Base-by-base conservation (phyloP, 2,329 filamentous ascomycete genomes). In the Furcasterigmium furcatum region DNA sequence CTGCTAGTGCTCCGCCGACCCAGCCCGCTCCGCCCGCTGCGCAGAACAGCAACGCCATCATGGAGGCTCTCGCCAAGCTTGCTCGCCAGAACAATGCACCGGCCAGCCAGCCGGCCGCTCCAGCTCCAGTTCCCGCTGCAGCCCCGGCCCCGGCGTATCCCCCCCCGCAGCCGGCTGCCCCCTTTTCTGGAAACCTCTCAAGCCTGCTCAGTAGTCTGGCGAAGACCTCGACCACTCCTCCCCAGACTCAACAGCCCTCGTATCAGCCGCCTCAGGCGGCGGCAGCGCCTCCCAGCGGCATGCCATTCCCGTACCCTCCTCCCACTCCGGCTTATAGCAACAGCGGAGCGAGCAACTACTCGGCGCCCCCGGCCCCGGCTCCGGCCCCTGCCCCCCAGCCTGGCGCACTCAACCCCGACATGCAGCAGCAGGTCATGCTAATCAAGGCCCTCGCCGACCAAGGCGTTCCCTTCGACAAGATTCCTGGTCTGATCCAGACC, bases 1-100 rank as follows among this genome's bases (percentile, higher is more conserved):
- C 20, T 41, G 38, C 53, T 49, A 55, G 60, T 50, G 57, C 58
- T 44, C 59, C 58, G 34, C 54, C 68, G 45, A 70, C 75, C 20
- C 34, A 18, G 34, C 60, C 64, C 8, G 55, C 61, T 43, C 60
- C 59, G 40, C 59, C 67, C 48, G 62, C 60, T 51, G 65, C 75
- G 46, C 75, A 73, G 36, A 67, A 62, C 45, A 66, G 73, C 50
- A 66, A 72, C 50, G 85, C 82, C 53, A 91, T 94, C 56, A 75
- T 91, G 66, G 87, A 88, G 62, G 86, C 86, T 38, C 77, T 94
- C 52, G 87, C 88, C 52, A 88, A 88, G 59, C 87, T 94, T 68
- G 87, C 87, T 32, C 85, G 87, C 53, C 85, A 89, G 64, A 90
- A 84, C 62, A 19, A 16, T 12, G 79, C 74, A 30, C 70, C 71